phyloP scores from a whole-genome alignment of 257 asterid genomes.

The Galeopsis tetrahit region DNA sequence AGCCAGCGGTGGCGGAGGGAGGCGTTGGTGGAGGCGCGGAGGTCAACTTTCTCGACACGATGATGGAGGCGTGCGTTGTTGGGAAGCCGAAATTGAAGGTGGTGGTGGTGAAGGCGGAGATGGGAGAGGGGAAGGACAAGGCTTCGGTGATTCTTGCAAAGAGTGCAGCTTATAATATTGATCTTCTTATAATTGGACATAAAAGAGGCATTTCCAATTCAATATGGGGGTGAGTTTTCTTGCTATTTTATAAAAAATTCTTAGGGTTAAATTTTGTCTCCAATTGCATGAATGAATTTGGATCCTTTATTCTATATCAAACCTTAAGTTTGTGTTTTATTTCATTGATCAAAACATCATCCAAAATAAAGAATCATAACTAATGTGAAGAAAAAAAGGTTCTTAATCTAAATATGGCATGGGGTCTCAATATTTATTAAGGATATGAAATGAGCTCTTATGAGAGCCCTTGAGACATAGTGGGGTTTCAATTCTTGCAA shows the following conservation, averaged over 20 bases:
- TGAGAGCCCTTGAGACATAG: too few relatives aligned
- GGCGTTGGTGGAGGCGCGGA: slow-evolving; percentile 33
- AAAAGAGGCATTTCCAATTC: slow-evolving; percentile 57
- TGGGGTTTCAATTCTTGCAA: too few relatives aligned
- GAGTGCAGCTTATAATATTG: slow-evolving; percentile 46
- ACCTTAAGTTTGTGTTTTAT: not conserved
- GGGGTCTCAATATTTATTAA: too few relatives aligned
- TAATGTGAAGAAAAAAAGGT: too few relatives aligned
- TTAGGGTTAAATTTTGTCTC: too few relatives aligned
- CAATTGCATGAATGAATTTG: not conserved
- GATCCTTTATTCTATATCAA: not conserved
- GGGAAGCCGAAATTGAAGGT: slow-evolving; percentile 53
- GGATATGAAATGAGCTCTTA: too few relatives aligned
- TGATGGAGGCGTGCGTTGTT: slow-evolving; percentile 56
- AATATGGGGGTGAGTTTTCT: slow-evolving; percentile 54
- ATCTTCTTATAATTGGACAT: slow-evolving; percentile 67
- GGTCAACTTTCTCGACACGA: slow-evolving; percentile 53
- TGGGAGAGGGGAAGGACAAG: slow-evolving; percentile 66
- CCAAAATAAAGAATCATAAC: too few relatives aligned
- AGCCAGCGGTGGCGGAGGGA: slow-evolving; percentile 21
- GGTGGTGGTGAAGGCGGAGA: slow-evolving; percentile 48
- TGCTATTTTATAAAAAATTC: not conserved
- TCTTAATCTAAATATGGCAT: too few relatives aligned
- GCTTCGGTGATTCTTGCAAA: slow-evolving; percentile 58
- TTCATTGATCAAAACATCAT: too few relatives aligned